Base-by-base conservation (phyloP, 1,139 yeast species). In the Yamadazyma buinensis region DNA sequence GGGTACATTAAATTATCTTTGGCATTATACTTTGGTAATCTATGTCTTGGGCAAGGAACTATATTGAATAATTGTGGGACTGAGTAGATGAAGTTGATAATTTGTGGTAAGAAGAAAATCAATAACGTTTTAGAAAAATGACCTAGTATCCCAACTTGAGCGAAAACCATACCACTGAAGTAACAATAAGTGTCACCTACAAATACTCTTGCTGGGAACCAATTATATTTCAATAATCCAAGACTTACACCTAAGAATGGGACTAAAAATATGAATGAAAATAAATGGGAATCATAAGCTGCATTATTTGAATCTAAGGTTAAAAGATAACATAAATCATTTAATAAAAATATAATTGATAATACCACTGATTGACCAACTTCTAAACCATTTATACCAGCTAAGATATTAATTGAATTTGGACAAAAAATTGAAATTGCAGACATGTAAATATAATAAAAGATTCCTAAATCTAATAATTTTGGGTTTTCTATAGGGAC, bases 181-280 rank as follows among this genome's bases (percentile, higher is more conserved):
- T 94, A 92, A 60, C 99, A 92, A 64, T 84, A 94, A 0, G 98
- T 92, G 54, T 92, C 99, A 17, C 99, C 99, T 4, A 94, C 99
- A 64, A 92, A 92, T 1, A 87, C 97, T 38, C 64, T 63, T 0
- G 98, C 88, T 1, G 98, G 98, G 64, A 71, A 92, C 83, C 92
- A 84, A 57, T 92, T 92, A 65, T 72, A 82, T 48, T 75, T 78
- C 44, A 85, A 73, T 35, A 92, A 63, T 0, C 87, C 95, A 2
- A 81, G 41, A 1, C 95, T 78, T 3, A 87, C 95, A 0, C 97
- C 97, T 23, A 90, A 52, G 52, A 92, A 84, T 14, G 98, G 99
- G 1, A 90, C 64, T 30, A 92, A 60, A 44, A 92, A 69, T 36
- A 86, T 81, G 4, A 84, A 77, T 2, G 95, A 85, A 45, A 90